These are phyloP conservation scores for Macrolepiota dolichaula DNA, from an alignment of 768 basidiomycete species.

Conservation along the genomic window DNA sequence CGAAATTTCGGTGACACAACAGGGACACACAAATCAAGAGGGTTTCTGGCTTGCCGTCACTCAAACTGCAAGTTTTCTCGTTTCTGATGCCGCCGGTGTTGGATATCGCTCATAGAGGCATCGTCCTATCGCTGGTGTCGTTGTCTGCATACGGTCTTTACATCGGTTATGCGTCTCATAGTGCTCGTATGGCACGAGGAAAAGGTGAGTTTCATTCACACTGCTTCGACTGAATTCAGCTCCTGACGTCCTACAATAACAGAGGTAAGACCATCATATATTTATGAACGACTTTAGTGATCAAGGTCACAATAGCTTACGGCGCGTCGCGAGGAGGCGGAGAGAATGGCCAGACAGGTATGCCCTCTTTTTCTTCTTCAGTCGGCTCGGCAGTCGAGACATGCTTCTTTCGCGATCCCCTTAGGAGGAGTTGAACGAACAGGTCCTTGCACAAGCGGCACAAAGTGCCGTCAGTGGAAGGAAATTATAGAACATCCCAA, in stretches of 20 bases:
- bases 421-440: slow-evolving; percentile 7
- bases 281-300: background rate
- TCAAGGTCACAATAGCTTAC: background rate
- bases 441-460: slow-evolving; percentile 1
- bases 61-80: background rate
- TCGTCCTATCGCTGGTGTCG: slow-evolving; percentile 52
- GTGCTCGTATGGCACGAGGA: slow-evolving; percentile 49
- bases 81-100: slow-evolving; percentile 21
- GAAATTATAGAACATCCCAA: background rate
- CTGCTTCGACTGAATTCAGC: background rate
- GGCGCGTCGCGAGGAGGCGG: slow-evolving; percentile 1
- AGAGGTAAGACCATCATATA: slow-evolving; percentile 26
- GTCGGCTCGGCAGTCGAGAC: background rate
- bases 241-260: slow-evolving; percentile 5
- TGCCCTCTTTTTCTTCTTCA: background rate
- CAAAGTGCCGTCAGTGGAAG: slow-evolving; percentile 2
- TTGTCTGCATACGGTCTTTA: slow-evolving; percentile 51
- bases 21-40: background rate
- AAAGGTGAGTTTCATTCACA: slow-evolving; percentile 40
- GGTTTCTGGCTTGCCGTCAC: background rate
- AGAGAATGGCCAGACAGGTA: background rate
- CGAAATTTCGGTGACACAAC: background rate
- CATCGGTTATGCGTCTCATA: slow-evolving; percentile 50
- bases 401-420: background rate
- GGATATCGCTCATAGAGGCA: slow-evolving; percentile 50